Evolutionary conservation across 139 green algal species (phyloP).

Genomic region (Nannochloris sp.): DNA sequence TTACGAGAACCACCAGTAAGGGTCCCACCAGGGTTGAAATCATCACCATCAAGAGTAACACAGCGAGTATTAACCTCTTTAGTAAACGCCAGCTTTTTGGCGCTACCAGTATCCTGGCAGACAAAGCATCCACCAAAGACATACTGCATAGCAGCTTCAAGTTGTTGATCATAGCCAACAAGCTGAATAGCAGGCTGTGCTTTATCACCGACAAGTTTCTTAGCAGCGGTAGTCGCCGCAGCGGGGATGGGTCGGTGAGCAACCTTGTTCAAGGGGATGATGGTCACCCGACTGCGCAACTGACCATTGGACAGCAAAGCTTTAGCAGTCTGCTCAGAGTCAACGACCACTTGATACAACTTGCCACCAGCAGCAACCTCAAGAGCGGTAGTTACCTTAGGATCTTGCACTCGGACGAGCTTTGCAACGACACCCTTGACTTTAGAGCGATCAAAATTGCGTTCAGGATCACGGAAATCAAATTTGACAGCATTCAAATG

Average conservation of each 20-base stretch:
- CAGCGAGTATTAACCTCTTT: slow-evolving; percentile 77
- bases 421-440: slow-evolving; percentile 81
- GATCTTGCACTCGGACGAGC: slow-evolving; percentile 74
- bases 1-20: slow-evolving; percentile 76
- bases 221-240: neutral
- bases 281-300: slow-evolving; percentile 82
- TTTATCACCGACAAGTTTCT: slow-evolving; percentile 16
- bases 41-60: slow-evolving; percentile 93
- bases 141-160: slow-evolving; percentile 87
- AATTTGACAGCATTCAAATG: slow-evolving; percentile 60
- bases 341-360: slow-evolving; percentile 88
- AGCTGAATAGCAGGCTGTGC: slow-evolving; percentile 73
- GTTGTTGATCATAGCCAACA: slow-evolving; percentile 56
- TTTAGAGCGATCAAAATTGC: slow-evolving; percentile 47
- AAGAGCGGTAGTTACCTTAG: slow-evolving; percentile 62
- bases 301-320: slow-evolving; percentile 74
- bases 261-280: slow-evolving; percentile 97
- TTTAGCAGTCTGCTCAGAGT: slow-evolving; percentile 75
- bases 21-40: slow-evolving; percentile 87
- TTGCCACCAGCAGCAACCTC: slow-evolving; percentile 92
- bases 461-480: slow-evolving; percentile 67
- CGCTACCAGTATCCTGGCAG: slow-evolving; percentile 84
- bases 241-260: neutral
- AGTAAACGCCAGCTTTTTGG: slow-evolving; percentile 86
- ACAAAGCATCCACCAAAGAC: slow-evolving; percentile 90